Percentiles rank a stretch among this genome's conserved stretches.
These are phyloP conservation scores for Fusarium irregulare DNA, from an alignment of 2,329 filamentous ascomycete genomes.

Conservation along the genomic window DNA sequence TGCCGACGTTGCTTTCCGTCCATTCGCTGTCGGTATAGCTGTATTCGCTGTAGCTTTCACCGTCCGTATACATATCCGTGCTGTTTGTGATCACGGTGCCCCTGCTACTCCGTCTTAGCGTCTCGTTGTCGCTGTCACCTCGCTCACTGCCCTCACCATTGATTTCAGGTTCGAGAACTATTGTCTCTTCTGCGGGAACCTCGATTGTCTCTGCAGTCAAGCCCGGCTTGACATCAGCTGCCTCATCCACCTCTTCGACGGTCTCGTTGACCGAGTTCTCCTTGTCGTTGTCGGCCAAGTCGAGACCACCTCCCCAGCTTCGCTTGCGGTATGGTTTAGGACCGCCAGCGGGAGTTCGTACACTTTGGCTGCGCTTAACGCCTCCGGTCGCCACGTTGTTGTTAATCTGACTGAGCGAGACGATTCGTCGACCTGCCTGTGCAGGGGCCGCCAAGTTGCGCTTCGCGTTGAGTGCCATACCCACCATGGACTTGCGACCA, in stretches of 20 bases:
- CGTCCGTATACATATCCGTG: constrained; percentile 53
- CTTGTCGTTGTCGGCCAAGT: constrained; percentile 67
- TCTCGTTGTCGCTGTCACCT: constrained; percentile 63
- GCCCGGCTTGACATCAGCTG: constrained; percentile 37
- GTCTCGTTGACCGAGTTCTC: constrained; percentile 72
- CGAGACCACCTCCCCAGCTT: constrained; percentile 71
- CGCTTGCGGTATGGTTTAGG: constrained; percentile 68
- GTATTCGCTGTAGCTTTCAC: constrained; percentile 54
- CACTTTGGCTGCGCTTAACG: constrained; percentile 82
- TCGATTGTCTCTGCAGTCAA: constrained; percentile 32
- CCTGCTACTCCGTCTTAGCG: constrained; percentile 61
- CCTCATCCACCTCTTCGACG: constrained; percentile 65
- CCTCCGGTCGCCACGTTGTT: constrained; percentile 74
- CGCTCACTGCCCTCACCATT: constrained; percentile 38
- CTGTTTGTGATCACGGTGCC: constrained; percentile 60
- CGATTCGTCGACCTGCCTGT: constrained; percentile 76
- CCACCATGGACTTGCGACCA: constrained; percentile 57
- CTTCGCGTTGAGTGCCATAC: constrained; percentile 66
- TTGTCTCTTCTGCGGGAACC: constrained; percentile 41
- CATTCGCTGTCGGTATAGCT: constrained; percentile 61
- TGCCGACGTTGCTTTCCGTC: constrained; percentile 58
- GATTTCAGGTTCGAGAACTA: constrained; percentile 35
- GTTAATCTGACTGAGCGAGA: constrained; percentile 90
- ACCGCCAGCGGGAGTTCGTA: constrained; percentile 67
- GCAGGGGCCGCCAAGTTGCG: constrained; percentile 59